Evolutionary conservation across 1,139 yeast species (phyloP).

Genomic region (Candida sp.): DNA sequence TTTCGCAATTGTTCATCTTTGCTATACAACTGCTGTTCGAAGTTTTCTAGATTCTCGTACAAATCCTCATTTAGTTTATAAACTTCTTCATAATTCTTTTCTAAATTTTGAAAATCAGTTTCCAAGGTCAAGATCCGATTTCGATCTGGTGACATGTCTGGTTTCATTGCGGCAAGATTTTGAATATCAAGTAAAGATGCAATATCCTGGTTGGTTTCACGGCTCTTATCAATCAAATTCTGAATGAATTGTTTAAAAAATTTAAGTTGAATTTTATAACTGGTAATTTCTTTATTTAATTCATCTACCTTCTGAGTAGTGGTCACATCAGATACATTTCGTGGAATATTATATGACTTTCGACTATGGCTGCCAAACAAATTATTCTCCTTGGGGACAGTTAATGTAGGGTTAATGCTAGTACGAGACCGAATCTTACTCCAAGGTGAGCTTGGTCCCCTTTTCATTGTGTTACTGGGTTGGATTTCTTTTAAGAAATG

Average conservation of each 20-base stretch:
- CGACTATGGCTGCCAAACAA: background rate
- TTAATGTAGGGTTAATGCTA: background rate
- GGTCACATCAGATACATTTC: slow-evolving; percentile 4
- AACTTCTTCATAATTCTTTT: slow-evolving; percentile 33
- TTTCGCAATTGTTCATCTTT: slow-evolving; percentile 20
- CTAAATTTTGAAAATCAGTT: slow-evolving; percentile 16
- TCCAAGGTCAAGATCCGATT: slow-evolving; percentile 11
- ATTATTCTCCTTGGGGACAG: background rate
- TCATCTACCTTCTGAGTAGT: slow-evolving; percentile 23
- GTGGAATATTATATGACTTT: background rate
- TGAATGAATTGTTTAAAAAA: slow-evolving; percentile 42
- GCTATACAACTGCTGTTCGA: slow-evolving; percentile 25
- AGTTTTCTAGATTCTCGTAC: slow-evolving; percentile 31
- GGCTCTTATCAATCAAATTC: slow-evolving; percentile 27
- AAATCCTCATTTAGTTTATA: slow-evolving; percentile 37
- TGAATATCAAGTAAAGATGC: background rate
- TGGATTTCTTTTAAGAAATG: slow-evolving; percentile 7
- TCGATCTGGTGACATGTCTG: slow-evolving; percentile 2
- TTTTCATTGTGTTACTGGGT: slow-evolving; percentile 4
- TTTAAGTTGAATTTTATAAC: slow-evolving; percentile 41
- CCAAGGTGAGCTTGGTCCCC: slow-evolving; percentile 25
- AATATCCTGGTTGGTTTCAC: background rate
- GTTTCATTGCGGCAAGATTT: slow-evolving; percentile 2
- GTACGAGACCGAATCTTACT: slow-evolving; percentile 26
- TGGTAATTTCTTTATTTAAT: slow-evolving; percentile 36